These are phyloP conservation scores for Herpotrichia juniperi DNA, from an alignment of 2,329 filamentous ascomycete genomes.

Conservation along the genomic window DNA sequence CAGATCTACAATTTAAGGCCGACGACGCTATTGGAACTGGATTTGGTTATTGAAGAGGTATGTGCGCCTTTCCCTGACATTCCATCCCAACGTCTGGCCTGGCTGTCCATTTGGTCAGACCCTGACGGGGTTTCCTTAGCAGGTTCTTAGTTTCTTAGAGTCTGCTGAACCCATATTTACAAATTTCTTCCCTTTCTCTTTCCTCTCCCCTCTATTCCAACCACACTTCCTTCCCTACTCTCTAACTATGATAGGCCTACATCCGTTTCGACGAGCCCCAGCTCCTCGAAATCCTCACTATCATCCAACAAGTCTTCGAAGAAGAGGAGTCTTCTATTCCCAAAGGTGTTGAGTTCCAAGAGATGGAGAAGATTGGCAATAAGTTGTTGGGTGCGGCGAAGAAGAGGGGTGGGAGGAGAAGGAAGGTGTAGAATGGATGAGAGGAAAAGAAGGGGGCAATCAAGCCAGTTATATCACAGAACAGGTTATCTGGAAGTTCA, in stretches of 20 bases:
- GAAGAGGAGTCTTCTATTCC: conserved; percentile 38
- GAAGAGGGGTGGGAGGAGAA: conserved; percentile 25
- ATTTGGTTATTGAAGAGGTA: conserved; percentile 45
- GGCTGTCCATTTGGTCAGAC: not conserved
- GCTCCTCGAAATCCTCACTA: conserved; percentile 33
- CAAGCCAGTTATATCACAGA: too few species aligned
- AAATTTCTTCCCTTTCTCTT: not conserved
- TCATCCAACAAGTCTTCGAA: conserved; percentile 34
- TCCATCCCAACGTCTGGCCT: not conserved
- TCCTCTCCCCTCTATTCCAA: not conserved
- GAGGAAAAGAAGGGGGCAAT: too few species aligned
- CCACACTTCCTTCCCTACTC: not conserved
- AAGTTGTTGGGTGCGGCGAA: conserved; percentile 34
- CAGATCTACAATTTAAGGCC: conserved; percentile 45
- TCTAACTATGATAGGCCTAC: conserved; percentile 20
- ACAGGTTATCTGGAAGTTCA: too few species aligned
- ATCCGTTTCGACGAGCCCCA: conserved; percentile 38
- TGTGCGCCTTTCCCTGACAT: conserved; percentile 3
- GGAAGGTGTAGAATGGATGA: conserved; percentile 4
- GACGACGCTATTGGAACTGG: conserved; percentile 35
- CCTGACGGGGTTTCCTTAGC: not conserved
- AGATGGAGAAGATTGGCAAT: conserved; percentile 34
- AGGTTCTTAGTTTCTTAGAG: not conserved
- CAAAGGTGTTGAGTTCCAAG: conserved; percentile 28
- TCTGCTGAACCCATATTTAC: not conserved